These are phyloP conservation scores for Emericellopsis atlantica DNA, from an alignment of 2,329 filamentous ascomycete genomes.

Conservation along the genomic window DNA sequence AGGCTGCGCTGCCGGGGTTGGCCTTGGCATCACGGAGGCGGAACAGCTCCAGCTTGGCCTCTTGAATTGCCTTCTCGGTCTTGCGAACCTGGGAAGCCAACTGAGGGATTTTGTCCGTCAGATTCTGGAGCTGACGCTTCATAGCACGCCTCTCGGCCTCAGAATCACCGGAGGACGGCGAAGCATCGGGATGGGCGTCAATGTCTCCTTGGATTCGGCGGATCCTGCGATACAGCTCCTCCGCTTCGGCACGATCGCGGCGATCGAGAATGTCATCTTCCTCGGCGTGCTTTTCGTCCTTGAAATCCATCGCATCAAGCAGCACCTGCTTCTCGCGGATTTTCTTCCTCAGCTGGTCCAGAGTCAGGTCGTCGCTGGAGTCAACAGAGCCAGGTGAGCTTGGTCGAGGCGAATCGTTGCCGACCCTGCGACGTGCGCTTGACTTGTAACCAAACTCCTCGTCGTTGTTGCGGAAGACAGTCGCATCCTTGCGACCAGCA, in stretches of 20 bases:
- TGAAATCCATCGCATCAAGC: constrained; percentile 91
- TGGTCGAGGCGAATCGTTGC: constrained; percentile 71
- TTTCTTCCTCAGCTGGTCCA: constrained; percentile 85
- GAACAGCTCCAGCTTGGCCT: constrained; percentile 86
- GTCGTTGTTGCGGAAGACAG: constrained; percentile 93
- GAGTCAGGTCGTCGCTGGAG: constrained; percentile 67
- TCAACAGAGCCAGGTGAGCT: constrained; percentile 56
- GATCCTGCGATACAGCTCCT: constrained; percentile 88
- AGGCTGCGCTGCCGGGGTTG: constrained; percentile 65
- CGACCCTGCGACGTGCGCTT: constrained; percentile 78
- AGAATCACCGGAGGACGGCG: constrained; percentile 61
- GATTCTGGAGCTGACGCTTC: constrained; percentile 76
- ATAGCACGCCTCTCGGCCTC: constrained; percentile 78
- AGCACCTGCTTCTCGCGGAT: constrained; percentile 90
- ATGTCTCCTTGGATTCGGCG: constrained; percentile 90
- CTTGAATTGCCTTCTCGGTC: constrained; percentile 84
- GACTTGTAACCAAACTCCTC: constrained; percentile 87
- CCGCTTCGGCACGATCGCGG: constrained; percentile 79
- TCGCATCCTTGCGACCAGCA: constrained; percentile 75
- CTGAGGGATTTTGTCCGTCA: constrained; percentile 83
- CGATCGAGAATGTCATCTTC: constrained; percentile 88
- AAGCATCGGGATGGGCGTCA: constrained; percentile 70
- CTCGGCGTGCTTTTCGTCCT: constrained; percentile 78
- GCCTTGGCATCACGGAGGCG: constrained; percentile 86
- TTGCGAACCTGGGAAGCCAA: constrained; percentile 84